phyloP scores from a whole-genome alignment of 306 rosid genomes.

The Lagenaria siceraria region DNA sequence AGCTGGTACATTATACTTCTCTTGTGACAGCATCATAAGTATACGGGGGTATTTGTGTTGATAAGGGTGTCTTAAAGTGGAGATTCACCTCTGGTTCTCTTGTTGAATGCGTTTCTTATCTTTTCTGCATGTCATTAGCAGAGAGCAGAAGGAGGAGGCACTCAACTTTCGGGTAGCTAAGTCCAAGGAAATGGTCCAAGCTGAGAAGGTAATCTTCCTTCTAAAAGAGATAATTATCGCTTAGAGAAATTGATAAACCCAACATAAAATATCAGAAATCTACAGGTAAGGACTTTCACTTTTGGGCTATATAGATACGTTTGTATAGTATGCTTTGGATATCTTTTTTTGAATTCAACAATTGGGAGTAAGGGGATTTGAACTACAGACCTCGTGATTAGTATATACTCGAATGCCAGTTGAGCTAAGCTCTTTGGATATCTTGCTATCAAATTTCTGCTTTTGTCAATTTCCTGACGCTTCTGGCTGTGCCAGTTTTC shows the following conservation, averaged over 20 bases:
- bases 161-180: slow-evolving; percentile 57
- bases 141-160: slow-evolving; percentile 85
- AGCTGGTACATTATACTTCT: background rate
- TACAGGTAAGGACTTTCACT: background rate
- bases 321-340: background rate
- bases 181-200: slow-evolving; percentile 55
- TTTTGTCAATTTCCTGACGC: background rate
- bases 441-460: background rate
- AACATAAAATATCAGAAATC: slow-evolving; percentile 3
- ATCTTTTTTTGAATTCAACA: no score
- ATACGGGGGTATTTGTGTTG: background rate
- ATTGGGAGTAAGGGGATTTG: no score
- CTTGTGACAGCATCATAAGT: background rate
- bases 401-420: no score
- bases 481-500: background rate
- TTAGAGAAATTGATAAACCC: background rate
- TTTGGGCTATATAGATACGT: background rate
- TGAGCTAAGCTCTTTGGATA: no score
- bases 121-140: slow-evolving; percentile 15
- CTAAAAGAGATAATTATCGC: slow-evolving; percentile 3
- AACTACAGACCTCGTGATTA: no score
- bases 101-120: background rate
- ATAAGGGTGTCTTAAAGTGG: background rate
- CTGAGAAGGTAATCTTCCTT: slow-evolving; percentile 60
- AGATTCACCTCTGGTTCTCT: background rate